These are phyloP conservation scores for Cyphellophora attinorum DNA, from an alignment of 2,329 filamentous ascomycete genomes.

Conservation along the genomic window DNA sequence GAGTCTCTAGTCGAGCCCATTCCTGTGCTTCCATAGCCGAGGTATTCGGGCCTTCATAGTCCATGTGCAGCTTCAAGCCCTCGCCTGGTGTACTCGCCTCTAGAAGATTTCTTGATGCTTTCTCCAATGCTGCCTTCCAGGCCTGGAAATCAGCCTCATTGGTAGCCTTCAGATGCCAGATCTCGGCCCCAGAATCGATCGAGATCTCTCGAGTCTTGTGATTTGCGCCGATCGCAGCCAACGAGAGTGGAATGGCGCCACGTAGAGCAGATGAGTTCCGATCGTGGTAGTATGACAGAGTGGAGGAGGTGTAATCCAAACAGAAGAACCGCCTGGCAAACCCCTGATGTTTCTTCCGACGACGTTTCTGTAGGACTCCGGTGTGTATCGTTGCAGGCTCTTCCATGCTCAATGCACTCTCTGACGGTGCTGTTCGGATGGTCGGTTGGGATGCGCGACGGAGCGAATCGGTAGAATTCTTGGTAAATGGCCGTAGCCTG, in stretches of 20 bases:
- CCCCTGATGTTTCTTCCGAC: conserved; percentile 87
- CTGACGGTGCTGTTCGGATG: conserved; percentile 6
- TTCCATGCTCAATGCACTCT: conserved; percentile 4
- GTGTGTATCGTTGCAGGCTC: conserved; percentile 56
- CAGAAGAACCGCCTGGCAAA: conserved; percentile 93
- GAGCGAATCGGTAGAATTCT: conserved; percentile 43
- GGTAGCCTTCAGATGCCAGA: conserved; percentile 84
- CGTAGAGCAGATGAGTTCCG: conserved; percentile 85
- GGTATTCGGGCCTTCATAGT: conserved; percentile 14
- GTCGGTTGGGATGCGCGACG: conserved; percentile 23
- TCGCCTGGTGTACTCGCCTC: conserved; percentile 22
- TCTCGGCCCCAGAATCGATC: conserved; percentile 91
- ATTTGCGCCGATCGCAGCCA: conserved; percentile 85
- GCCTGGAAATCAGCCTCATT: conserved; percentile 77
- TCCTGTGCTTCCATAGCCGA: conserved; percentile 60
- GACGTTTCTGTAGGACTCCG: conserved; percentile 77
- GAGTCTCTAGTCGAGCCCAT: conserved; percentile 75
- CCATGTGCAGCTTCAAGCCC: conserved; percentile 18
- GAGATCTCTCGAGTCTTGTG: conserved; percentile 84
- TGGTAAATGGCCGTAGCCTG: conserved; percentile 29
- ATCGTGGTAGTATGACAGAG: conserved; percentile 92
- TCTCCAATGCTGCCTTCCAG: conserved; percentile 80
- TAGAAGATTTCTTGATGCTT: conserved; percentile 53
- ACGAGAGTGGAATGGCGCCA: conserved; percentile 81
- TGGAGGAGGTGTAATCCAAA: conserved; percentile 86